These are phyloP conservation scores for Macroventuria anomochaeta DNA, from an alignment of 2,329 filamentous ascomycete species.

Conservation along the genomic window DNA sequence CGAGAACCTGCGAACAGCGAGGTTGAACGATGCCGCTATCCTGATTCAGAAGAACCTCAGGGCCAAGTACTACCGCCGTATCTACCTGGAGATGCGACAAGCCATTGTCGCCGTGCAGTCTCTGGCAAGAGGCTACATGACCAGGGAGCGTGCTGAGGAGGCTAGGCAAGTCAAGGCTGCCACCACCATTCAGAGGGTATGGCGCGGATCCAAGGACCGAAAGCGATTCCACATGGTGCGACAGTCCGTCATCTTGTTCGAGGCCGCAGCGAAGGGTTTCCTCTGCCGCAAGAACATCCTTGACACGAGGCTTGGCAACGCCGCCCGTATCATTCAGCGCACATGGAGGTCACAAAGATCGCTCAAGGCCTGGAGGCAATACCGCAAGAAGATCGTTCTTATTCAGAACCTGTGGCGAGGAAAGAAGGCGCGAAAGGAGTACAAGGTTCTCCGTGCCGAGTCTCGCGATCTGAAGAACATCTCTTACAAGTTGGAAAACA, in stretches of 20 bases:
- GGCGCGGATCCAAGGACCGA: slow-evolving; percentile 89
- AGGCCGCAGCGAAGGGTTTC: slow-evolving; percentile 90
- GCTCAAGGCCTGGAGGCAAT: slow-evolving; percentile 81
- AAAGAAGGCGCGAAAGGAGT: slow-evolving; percentile 77
- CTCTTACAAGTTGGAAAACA: slow-evolving; percentile 99
- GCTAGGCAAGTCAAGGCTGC: slow-evolving; percentile 83
- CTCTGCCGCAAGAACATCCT: slow-evolving; percentile 89
- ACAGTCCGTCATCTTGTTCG: slow-evolving; percentile 83
- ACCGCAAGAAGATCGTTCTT: slow-evolving; percentile 86
- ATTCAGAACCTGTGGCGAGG: slow-evolving; percentile 95
- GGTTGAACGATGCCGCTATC: slow-evolving; percentile 90
- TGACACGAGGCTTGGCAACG: slow-evolving; percentile 92
- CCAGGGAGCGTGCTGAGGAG: slow-evolving; percentile 79
- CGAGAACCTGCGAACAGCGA: slow-evolving; percentile 88
- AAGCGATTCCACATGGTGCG: slow-evolving; percentile 80
- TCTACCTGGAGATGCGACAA: slow-evolving; percentile 84
- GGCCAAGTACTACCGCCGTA: slow-evolving; percentile 92
- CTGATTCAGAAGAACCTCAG: slow-evolving; percentile 99
- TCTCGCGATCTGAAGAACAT: slow-evolving; percentile 99
- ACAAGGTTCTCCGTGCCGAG: slow-evolving; percentile 92
- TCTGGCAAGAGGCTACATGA: slow-evolving; percentile 75
- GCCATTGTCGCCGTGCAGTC: slow-evolving; percentile 84
- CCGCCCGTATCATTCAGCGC: slow-evolving; percentile 87
- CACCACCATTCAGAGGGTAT: slow-evolving; percentile 92
- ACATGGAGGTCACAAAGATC: slow-evolving; percentile 84